Conservation (phyloP, 495 filamentous ascomycete species). For the Lasiosphaeria hispida region DNA sequence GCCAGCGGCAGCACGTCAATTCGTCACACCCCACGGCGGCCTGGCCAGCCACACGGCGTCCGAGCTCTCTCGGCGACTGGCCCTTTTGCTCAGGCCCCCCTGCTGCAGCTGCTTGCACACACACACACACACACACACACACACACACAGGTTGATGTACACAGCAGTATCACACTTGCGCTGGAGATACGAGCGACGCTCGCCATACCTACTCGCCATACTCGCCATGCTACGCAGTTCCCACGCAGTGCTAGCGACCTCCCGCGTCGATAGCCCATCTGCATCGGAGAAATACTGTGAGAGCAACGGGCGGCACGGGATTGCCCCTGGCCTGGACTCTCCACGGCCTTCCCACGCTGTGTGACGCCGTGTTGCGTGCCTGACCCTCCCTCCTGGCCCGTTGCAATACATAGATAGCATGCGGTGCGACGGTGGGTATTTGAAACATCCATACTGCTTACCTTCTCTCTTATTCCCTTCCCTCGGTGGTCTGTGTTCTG, state of each 20-base stretch:
- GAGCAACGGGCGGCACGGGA: constrained; percentile 22
- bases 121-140: too few species aligned
- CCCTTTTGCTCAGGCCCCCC: constrained; percentile 9
- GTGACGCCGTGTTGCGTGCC: background rate
- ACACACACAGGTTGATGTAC: too few species aligned
- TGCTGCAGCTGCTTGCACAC: background rate
- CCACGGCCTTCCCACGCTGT: too few species aligned
- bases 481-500: background rate
- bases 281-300: background rate
- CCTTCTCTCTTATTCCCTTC: background rate
- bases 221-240: too few species aligned
- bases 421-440: constrained; percentile 9
- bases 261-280: background rate
- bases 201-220: too few species aligned
- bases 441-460: constrained; percentile 6
- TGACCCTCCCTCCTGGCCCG: constrained; percentile 2
- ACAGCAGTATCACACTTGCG: too few species aligned
- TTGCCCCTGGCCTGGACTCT: background rate
- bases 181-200: too few species aligned
- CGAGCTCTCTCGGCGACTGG: constrained; percentile 13
- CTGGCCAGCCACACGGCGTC: constrained; percentile 7
- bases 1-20: constrained; percentile 20
- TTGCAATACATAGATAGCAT: background rate
- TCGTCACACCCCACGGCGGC: constrained; percentile 22
- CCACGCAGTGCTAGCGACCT: background rate